Evolutionary conservation across 2,329 filamentous ascomycete genomes (phyloP), one percentile per base, ranked within the genome.

Genomic region (Leptographium galeiforme): DNA sequence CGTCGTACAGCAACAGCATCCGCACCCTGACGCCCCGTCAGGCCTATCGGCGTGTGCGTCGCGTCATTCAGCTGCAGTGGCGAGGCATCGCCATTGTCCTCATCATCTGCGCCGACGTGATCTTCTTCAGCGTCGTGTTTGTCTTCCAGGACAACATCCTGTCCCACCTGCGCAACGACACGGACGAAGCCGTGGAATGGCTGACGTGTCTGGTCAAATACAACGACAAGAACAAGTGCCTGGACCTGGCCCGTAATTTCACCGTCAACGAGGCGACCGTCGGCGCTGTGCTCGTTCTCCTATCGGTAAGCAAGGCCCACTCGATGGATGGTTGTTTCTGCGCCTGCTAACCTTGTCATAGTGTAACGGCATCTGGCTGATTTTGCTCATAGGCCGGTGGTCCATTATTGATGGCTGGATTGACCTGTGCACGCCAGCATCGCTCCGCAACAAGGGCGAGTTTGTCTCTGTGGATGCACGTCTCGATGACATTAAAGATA

Each of bases 121-220:
- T 96, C 62, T 95, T 95, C 75, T 96, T 97, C 68, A 84, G 90
- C 2, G 75, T 95, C 47, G 78, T 95, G 53, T 97, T 97, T 64
- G 84, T 97, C 49, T 87, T 88, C 64, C 79, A 95, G 63, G 87
- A 95, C 67, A 84, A 84, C 61, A 78, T 85, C 25, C 77, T 87
- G 13, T 70, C 79, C 51, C 76, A 78, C 4, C 68, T 77, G 19
- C 74, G 77, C 41, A 74, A 81, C 39, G 63, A 84, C 52, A 71
- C 72, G 0, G 58, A 34, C 1, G 75, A 79, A 32, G 79, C 84
- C 2, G 57, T 68, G 39, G 73, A 76, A 4, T 97, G 88, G 87
- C 66, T 94, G 1, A 12, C 64, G 0, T 98, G 93, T 63, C 74
- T 98, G n/a, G 70, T 77, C 0, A 70, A 71, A 25, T 65, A 70